Evolutionary conservation across 129 eudicot genomes (phyloP), one percentile per base, ranked within the genome.

Genomic region (Silybum marianum): DNA sequence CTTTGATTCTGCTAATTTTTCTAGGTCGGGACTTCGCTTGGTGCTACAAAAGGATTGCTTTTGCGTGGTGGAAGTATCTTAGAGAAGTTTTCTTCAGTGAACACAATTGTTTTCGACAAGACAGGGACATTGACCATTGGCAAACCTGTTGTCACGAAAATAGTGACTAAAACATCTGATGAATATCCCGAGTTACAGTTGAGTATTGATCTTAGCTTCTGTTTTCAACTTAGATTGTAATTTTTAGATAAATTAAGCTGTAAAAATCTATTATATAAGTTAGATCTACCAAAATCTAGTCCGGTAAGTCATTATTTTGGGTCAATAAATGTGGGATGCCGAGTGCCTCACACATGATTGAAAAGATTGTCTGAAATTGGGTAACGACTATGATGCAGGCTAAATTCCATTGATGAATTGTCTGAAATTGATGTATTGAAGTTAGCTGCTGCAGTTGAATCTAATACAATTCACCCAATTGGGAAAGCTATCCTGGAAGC

Each of bases 21-120:
- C 16, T 82, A 93, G 98, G 98, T 96, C 80, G 99, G 99, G 86
- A 96, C 99, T 71, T 96, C 99, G 34, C 92, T 96, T 80, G 99
- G 99, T 81, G 99, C 99, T 40, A 96, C 88, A 84, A 96, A 75
- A 85, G 99, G 99, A 48, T 85, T 96, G 81, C 99, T 96, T 71
- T 88, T 96, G 83, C 98, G 99, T 63, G 99, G 99, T 79, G 99
- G 99, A 78, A 90, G 93, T 85, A 79, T 96, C 83, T 85, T 96
- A 83, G 99, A 96, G 83, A 96, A 86, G 82, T 96, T 96, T 78
- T 75, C 99, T 25, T 69, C 85, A 69, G 99, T 94, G 6, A 84
- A 96, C 79, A 86, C 97, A 18, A 39, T 96, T 85, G 99, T 96
- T 48, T 96, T 96, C 78, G 99, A 96, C 81, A 96, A 96, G 87